phyloP scores from a whole-genome alignment of 768 basidiomycete species.

The Lactarius deliciosus region DNA sequence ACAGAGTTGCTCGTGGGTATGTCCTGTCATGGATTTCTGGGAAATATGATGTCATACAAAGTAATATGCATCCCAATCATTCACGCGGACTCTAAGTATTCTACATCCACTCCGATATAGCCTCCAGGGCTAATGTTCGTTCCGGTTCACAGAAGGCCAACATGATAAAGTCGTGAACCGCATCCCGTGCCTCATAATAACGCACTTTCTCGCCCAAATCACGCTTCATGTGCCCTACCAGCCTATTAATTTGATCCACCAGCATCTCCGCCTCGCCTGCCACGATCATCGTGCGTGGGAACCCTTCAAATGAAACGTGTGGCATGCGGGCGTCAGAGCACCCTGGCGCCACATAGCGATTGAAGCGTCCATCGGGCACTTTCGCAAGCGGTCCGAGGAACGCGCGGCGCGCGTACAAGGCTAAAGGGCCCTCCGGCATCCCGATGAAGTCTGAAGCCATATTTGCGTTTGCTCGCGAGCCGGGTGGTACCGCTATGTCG shows the following conservation, averaged over 20 bases:
- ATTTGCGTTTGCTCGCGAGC: slow-evolving; percentile 21
- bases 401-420: slow-evolving; percentile 19
- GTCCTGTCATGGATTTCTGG: not conserved
- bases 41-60: not conserved
- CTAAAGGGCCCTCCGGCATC: slow-evolving; percentile 10
- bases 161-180: slow-evolving; percentile 35
- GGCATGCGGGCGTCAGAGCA: slow-evolving; percentile 28
- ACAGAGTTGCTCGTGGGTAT: no score
- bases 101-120: slow-evolving; percentile 28
- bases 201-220: slow-evolving; percentile 37
- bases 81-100: not conserved
- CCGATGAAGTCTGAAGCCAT: slow-evolving; percentile 18
- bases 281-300: slow-evolving; percentile 38
- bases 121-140: slow-evolving; percentile 29
- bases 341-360: slow-evolving; percentile 12
- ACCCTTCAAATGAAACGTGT: slow-evolving; percentile 34
- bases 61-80: not conserved
- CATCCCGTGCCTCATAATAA: slow-evolving; percentile 36
- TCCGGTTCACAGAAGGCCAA: slow-evolving; percentile 34
- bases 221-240: slow-evolving; percentile 33
- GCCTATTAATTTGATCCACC: slow-evolving; percentile 39
- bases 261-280: slow-evolving; percentile 37
- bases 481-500: slow-evolving; percentile 14
- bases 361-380: slow-evolving; percentile 5
- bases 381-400: slow-evolving; percentile 24